Base-by-base conservation (phyloP, 768 basidiomycete species). In the Boletus pseudo-olivaceus region DNA sequence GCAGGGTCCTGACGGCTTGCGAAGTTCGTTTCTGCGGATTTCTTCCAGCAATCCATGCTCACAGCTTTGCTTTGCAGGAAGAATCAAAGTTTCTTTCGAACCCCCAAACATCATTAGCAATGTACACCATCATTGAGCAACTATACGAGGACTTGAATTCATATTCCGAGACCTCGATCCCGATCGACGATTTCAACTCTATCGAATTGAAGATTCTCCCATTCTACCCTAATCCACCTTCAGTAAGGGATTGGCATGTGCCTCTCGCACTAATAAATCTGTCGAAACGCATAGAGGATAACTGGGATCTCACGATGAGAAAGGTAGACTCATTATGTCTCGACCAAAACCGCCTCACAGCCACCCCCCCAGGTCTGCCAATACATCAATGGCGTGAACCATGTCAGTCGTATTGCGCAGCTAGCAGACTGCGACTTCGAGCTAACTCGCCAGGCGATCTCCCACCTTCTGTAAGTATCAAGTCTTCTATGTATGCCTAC, bases 101-200 rank as follows among this genome's bases (percentile, higher is more conserved):
- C 9, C 76, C 86, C 0, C 71, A 78, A 41, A 86, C 84, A 4
- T 85, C 85, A 1, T 75, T 80, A 35, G 79, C 83, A 4, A 81
- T 93, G 32, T 82, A 88, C 65, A 82, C 87, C 15, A 91, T 98
- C 48, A 82, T 98, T 20, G 96, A 99, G 71, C 95, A 98, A 65
- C 78, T 99, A 2, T 98, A 94, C 62, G 95, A 98, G 65, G 97
- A 99, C 62, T 74, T 99, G 61, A 98, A 98, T 71, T 95, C 93
- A 8, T 98, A 96, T 72, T 93, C 93, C 1, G 96, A 98, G 73
- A 94, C 96, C 1, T 93, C 90, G 2, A 95, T 99, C 49, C 79
- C 82, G 2, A 85, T 98, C 59, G 91, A 97, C 69, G 81, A 82
- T 41, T 93, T 93, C 76, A 97, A 95, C 66, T 92, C 93, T 2